A percentile compares a stretch with the other conserved stretches of the same genome.
phyloP scores from a whole-genome alignment of 2,329 filamentous ascomycete species.

The Diaporthe sp. region DNA sequence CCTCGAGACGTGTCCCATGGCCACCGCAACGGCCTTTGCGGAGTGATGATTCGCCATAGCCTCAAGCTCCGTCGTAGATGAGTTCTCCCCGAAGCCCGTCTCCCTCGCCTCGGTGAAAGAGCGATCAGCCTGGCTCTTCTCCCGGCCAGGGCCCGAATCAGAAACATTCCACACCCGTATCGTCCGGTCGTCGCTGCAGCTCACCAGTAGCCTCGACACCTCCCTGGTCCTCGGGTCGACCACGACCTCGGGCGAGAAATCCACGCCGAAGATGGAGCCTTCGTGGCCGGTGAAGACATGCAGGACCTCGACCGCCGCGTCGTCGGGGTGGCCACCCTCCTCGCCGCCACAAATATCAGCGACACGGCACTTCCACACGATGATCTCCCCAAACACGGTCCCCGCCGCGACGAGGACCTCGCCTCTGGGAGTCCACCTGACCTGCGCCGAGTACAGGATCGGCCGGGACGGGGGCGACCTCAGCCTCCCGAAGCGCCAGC shows the following conservation, averaged over 20 bases:
- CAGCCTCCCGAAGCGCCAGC: slow-evolving; percentile 62
- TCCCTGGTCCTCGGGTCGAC: slow-evolving; percentile 51
- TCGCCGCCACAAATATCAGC: slow-evolving; percentile 25
- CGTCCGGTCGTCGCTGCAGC: slow-evolving; percentile 95
- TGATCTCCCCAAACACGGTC: slow-evolving; percentile 94
- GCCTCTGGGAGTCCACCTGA: slow-evolving; percentile 72
- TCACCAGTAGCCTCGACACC: slow-evolving; percentile 78
- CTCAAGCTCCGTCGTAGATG: slow-evolving; percentile 47
- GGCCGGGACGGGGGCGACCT: slow-evolving; percentile 78
- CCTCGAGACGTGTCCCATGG: slow-evolving; percentile 88
- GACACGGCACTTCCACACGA: slow-evolving; percentile 84
- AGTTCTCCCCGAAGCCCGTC: slow-evolving; percentile 73
- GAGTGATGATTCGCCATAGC: slow-evolving; percentile 44
- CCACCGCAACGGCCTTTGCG: slow-evolving; percentile 72
- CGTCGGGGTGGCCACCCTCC: neutral
- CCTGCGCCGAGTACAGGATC: slow-evolving; percentile 87
- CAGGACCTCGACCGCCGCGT: slow-evolving; percentile 58
- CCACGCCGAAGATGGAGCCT: slow-evolving; percentile 92
- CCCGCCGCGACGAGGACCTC: slow-evolving; percentile 85
- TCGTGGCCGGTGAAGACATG: slow-evolving; percentile 80
- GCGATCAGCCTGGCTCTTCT: slow-evolving; percentile 46
- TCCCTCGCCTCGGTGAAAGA: slow-evolving; percentile 59
- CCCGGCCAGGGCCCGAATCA: slow-evolving; percentile 55
- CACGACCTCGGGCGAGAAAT: slow-evolving; percentile 74
- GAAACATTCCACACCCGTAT: slow-evolving; percentile 90